A percentile compares a stretch with the other conserved stretches of the same genome.
Evolutionary conservation across 208 protist genomes (phyloP).

Genomic region (Acanthamoeba castellanii): DNA sequence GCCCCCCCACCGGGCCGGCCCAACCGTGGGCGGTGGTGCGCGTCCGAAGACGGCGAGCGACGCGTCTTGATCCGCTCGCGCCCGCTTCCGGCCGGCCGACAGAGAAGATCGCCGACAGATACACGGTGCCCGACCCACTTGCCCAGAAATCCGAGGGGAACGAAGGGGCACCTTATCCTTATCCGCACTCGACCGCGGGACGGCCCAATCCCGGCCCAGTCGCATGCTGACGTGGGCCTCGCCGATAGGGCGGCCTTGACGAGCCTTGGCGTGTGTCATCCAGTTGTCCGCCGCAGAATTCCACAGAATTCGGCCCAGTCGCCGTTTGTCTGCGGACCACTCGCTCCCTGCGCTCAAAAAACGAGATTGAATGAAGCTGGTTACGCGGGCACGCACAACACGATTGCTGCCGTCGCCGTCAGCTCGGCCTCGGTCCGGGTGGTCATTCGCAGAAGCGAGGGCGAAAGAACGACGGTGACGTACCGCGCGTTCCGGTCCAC

Average conservation of each 20-base stretch:
- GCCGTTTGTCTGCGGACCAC: background rate
- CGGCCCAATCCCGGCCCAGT: background rate
- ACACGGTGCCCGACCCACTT: background rate
- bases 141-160: slow-evolving; percentile 3
- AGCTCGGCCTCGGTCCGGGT: background rate
- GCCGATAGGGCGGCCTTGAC: background rate
- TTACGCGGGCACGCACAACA: background rate
- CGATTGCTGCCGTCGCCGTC: background rate
- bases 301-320: slow-evolving; percentile 13
- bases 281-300: background rate
- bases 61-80: background rate
- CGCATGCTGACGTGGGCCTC: background rate
- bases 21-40: too few species aligned
- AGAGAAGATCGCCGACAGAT: background rate
- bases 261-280: background rate
- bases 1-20: too few species aligned
- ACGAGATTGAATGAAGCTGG: too few species aligned
- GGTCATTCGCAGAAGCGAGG: background rate
- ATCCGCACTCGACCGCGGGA: background rate
- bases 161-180: background rate
- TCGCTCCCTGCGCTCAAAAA: background rate
- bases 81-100: background rate
- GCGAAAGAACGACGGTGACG: too few species aligned
- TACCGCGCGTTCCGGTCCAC: too few species aligned
- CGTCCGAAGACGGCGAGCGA: too few species aligned